Percentiles rank a stretch among this genome's conserved stretches.
These are phyloP conservation scores for Thymus quinquecostatus DNA, from an alignment of 257 asterid genomes.

Conservation along the genomic window DNA sequence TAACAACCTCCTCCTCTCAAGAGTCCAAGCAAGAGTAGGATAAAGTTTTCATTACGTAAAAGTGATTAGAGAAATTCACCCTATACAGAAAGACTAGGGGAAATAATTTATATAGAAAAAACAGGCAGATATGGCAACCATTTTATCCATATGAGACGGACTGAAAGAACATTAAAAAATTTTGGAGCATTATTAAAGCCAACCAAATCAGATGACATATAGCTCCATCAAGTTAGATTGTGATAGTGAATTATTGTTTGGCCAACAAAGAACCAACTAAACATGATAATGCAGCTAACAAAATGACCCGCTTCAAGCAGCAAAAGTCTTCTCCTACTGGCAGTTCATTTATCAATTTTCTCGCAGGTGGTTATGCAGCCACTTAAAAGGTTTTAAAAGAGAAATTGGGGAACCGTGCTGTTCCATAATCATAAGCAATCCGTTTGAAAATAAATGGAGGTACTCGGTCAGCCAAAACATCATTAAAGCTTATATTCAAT, in stretches of 20 bases:
- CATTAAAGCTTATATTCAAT: background rate
- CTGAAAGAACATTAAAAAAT: background rate
- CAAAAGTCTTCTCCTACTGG: slow-evolving; percentile 4
- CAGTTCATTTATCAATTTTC: background rate
- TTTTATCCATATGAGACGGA: background rate
- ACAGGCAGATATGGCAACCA: background rate
- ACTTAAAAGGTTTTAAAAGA: background rate
- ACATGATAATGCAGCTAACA: background rate
- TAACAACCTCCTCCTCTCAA: background rate
- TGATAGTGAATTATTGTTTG: background rate
- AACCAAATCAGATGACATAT: background rate
- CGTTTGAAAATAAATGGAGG: background rate
- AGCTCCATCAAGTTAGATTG: background rate
- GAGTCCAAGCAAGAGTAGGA: background rate
- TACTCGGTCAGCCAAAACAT: background rate
- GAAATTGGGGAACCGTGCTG: background rate
- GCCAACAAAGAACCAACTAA: background rate
- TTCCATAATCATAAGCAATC: background rate
- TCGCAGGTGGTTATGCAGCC: background rate
- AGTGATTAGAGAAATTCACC: background rate
- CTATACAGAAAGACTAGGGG: too few relatives aligned
- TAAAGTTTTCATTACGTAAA: background rate
- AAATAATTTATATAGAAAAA: background rate
- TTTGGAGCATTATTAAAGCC: background rate
- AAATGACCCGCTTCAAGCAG: background rate